Percentiles rank a stretch among this genome's conserved stretches.
phyloP scores from a whole-genome alignment of 1,284 basidiomycete genomes.

The Puccinia sorghi region DNA sequence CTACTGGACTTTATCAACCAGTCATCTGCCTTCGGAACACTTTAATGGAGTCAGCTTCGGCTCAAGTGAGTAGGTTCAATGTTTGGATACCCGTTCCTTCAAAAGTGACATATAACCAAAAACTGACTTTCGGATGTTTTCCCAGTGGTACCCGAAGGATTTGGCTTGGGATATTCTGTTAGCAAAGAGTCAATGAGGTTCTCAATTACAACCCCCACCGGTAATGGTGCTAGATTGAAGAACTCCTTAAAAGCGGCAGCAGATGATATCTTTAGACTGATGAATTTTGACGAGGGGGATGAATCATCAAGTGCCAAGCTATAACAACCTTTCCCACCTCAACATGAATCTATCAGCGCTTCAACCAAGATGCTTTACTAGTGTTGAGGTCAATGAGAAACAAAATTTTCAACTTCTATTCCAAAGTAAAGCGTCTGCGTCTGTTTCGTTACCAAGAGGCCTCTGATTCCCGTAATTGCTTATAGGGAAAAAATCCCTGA shows the following conservation, averaged over 20 bases:
- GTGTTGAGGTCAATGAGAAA: too few species aligned
- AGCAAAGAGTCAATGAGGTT: constrained; percentile 83
- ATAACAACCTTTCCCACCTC: neutral
- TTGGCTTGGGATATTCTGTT: constrained; percentile 89
- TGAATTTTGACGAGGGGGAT: neutral
- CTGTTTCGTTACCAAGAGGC: too few species aligned
- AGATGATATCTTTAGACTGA: constrained; percentile 31
- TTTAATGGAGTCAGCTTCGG: constrained; percentile 97
- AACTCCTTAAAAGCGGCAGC: constrained; percentile 72
- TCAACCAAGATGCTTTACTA: too few species aligned
- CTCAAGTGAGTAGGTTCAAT: constrained; percentile 67
- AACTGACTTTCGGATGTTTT: constrained; percentile 9
- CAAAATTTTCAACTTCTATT: too few species aligned
- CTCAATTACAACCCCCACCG: constrained; percentile 81
- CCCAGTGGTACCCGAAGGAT: constrained; percentile 69
- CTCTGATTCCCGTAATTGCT: too few species aligned
- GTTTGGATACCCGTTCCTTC: neutral
- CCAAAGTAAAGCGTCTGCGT: too few species aligned
- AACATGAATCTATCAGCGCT: neutral
- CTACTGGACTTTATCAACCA: constrained; percentile 92
- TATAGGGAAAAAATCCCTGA: too few species aligned
- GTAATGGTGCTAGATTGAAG: constrained; percentile 66
- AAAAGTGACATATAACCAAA: neutral
- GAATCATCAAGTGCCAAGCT: neutral
- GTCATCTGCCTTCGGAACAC: constrained; percentile 77